phyloP scores from a whole-genome alignment of 2,329 filamentous ascomycete genomes.

The Exophiala calicioides region DNA sequence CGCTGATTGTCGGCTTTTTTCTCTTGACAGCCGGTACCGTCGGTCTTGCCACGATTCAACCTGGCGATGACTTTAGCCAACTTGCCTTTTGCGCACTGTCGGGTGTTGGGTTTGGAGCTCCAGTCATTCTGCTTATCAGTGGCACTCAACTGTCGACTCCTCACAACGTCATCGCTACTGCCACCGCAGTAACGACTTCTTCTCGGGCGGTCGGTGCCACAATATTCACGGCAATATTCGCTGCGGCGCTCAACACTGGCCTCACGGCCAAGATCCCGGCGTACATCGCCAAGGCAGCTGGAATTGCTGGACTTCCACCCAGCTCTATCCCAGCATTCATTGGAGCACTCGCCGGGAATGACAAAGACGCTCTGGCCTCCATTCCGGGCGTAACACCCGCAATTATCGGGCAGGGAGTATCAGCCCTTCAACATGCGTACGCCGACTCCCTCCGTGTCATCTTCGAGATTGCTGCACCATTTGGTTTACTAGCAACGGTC shows the following conservation, averaged over 20 bases:
- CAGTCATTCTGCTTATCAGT: slow-evolving; percentile 26
- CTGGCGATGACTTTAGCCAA: slow-evolving; percentile 8
- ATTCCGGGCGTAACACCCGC: slow-evolving; percentile 13
- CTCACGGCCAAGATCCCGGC: slow-evolving; percentile 20
- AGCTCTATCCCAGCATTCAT: slow-evolving; percentile 20
- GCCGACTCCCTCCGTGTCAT: slow-evolving; percentile 21
- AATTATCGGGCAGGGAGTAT: slow-evolving; percentile 1
- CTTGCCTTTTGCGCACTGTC: slow-evolving; percentile 17
- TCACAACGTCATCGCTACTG: slow-evolving; percentile 27
- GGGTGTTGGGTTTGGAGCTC: slow-evolving; percentile 24
- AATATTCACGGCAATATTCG: slow-evolving; percentile 26
- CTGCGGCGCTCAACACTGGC: slow-evolving; percentile 17
- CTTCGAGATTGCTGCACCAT: slow-evolving; percentile 16
- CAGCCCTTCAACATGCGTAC: slow-evolving; percentile 17
- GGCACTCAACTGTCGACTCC: slow-evolving; percentile 27
- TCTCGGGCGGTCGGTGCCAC: slow-evolving; percentile 24
- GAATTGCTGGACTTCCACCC: slow-evolving; percentile 19
- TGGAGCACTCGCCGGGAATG: slow-evolving; percentile 15
- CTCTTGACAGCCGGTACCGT: slow-evolving; percentile 26
- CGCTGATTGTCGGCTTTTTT: slow-evolving; percentile 22
- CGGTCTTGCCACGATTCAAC: slow-evolving; percentile 21
- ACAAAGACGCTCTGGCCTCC: neutral
- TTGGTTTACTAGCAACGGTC: slow-evolving; percentile 16
- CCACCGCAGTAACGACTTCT: slow-evolving; percentile 27
- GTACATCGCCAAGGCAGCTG: slow-evolving; percentile 16